These are phyloP conservation scores for Termitomyces sp. DNA, from an alignment of 768 basidiomycete species.

Conservation along the genomic window DNA sequence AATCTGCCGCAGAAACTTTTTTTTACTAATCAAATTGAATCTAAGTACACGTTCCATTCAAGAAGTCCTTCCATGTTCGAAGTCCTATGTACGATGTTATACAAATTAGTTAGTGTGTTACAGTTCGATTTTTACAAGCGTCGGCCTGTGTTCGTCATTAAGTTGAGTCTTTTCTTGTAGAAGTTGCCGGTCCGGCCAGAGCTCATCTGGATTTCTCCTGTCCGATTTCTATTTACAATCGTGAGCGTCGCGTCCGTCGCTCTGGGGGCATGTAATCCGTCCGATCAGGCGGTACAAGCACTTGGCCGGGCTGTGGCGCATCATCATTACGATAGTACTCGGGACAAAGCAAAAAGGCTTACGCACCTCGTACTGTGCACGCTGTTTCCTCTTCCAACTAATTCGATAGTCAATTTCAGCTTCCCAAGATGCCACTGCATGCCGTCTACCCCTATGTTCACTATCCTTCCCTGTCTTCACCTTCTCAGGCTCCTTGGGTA, in stretches of 20 bases:
- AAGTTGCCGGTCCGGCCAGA: background rate
- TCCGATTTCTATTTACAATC: background rate
- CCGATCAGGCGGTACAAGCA: constrained; percentile 1
- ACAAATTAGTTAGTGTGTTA: constrained; percentile 11
- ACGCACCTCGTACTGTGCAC: constrained; percentile 8
- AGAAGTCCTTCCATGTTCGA: background rate
- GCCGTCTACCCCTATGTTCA: constrained; percentile 5
- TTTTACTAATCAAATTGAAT: background rate
- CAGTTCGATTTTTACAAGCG: constrained; percentile 4
- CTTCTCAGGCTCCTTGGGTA: constrained; percentile 10
- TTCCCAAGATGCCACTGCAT: constrained; percentile 12
- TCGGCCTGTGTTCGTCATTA: background rate
- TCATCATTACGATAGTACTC: background rate
- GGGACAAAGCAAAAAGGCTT: background rate
- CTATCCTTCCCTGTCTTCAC: background rate
- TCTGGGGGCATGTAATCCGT: constrained; percentile 6
- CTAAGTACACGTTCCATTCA: background rate
- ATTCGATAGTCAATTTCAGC: constrained; percentile 8
- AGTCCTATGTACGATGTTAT: constrained; percentile 4
- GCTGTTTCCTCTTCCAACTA: constrained; percentile 11
- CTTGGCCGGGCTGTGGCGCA: constrained; percentile 12
- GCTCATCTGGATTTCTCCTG: background rate
- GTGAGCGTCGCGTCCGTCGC: background rate
- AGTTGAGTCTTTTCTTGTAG: background rate
- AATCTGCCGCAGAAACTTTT: background rate